Base-by-base conservation (phyloP, 768 basidiomycete species). In the Russula lepida region DNA sequence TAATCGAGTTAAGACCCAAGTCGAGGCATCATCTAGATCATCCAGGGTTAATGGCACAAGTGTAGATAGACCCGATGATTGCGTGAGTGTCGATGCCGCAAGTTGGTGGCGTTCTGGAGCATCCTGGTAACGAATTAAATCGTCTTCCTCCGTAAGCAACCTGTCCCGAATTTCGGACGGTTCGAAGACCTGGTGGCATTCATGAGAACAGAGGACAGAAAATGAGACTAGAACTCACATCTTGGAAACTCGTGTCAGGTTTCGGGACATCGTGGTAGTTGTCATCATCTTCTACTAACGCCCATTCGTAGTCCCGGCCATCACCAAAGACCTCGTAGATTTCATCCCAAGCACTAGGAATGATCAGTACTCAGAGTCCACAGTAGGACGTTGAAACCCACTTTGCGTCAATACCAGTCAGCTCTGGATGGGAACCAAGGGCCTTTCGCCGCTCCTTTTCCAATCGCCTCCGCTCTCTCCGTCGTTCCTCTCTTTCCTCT, bases 21-120 rank as follows among this genome's bases (percentile, higher is more conserved):
- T 79, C 23, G 94, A 86, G 6, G 95, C 95, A 53, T 83, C 85
- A 56, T 82, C 80, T 19, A 95, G 74, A 62, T 97, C 90, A 25
- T 81, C 80, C 65, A 86, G 84, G 7, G 83, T 82, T 63, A 92
- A 79, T 35, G 82, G 78, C 48, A 79, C 78, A 66, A 85, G 82
- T 9, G 82, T 70, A 35, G 84, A 84, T 52, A 86, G 74, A 4
- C 80, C 80, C 2, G 88, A 78, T 27, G 79, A 79, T 30, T 76
- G 72, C 1, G 90, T 90, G n/a, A 97, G 74, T 0, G 92, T 88
- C 23, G 89, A 92, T 23, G 85, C 88, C 15, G 86, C 83, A 21
- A 98, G 81, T 71, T 95, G 94, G 88, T 95, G 93, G 51, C 97
- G 88, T 71, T 99, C 97, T 1, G 97, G 97, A 39, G 91, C 84